A percentile compares a stretch with the other conserved stretches of the same genome.
Evolutionary conservation across 2,329 filamentous ascomycete species (phyloP).

Genomic region (Exophiala oligosperma): DNA sequence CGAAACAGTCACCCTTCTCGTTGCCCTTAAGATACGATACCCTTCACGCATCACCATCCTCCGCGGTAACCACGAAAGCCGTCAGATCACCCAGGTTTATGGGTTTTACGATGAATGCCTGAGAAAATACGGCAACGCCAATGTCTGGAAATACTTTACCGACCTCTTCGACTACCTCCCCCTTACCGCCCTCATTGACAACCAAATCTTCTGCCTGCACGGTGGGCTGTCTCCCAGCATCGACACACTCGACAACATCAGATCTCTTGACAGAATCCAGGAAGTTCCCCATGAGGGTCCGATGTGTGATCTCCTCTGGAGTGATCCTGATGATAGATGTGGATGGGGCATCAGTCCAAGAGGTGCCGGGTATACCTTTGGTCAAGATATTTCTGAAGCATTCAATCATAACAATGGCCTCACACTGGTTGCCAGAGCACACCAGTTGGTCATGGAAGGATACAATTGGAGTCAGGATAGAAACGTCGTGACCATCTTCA

Average conservation of each 20-base stretch:
- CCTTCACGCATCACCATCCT: conserved; percentile 97
- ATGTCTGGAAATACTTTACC: conserved; percentile 99
- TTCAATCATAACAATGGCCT: conserved; percentile 99
- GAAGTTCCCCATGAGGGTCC: conserved; percentile 98
- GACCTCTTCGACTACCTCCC: conserved; percentile 99
- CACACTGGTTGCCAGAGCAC: conserved; percentile 90
- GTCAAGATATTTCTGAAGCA: conserved; percentile 95
- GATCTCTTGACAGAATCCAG: conserved; percentile 92
- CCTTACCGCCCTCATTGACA: conserved; percentile 94
- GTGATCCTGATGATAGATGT: conserved; percentile 93
- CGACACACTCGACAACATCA: conserved; percentile 92
- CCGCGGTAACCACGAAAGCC: conserved; percentile 97
- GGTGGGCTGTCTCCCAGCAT: conserved; percentile 95
- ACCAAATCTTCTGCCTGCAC: conserved; percentile 98
- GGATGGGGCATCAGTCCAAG: conserved; percentile 95
- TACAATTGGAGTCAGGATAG: conserved; percentile 99
- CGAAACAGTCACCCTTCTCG: conserved; percentile 94
- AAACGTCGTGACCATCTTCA: conserved; percentile 97
- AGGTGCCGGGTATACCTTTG: conserved; percentile 92
- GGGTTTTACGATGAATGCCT: conserved; percentile 99
- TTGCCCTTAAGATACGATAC: conserved; percentile 97
- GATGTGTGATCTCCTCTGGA: conserved; percentile 98
- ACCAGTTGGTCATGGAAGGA: conserved; percentile 98
- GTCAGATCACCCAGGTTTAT: conserved; percentile 98
- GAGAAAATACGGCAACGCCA: conserved; percentile 97